These are phyloP conservation scores for Coniochaeta prunicola DNA, from an alignment of 2,329 filamentous ascomycete genomes.

Conservation along the genomic window DNA sequence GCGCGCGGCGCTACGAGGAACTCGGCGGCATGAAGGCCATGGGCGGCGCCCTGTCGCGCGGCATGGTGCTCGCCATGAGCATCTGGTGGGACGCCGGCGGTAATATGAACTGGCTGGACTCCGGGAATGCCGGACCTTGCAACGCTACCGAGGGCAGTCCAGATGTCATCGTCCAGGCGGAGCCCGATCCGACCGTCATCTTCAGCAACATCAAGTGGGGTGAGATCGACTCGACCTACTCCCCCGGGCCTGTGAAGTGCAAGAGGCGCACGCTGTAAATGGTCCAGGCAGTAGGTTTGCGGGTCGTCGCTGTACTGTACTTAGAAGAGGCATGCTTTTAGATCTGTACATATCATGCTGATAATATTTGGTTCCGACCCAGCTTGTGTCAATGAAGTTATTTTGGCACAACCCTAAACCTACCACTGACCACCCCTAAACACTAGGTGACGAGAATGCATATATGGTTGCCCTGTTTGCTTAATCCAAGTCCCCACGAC, in stretches of 20 bases:
- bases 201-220: slow-evolving; percentile 52
- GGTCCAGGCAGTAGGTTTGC: background rate
- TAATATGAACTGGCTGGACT: slow-evolving; percentile 52
- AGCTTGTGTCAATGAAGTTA: too few relatives aligned
- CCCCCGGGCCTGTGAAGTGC: background rate
- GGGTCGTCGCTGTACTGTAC: background rate
- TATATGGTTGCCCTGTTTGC: too few relatives aligned
- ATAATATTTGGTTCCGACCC: too few relatives aligned
- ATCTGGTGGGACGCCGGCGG: slow-evolving; percentile 48
- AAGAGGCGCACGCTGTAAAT: background rate
- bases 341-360: too few relatives aligned
- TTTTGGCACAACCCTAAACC: too few relatives aligned
- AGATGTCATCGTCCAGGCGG: slow-evolving; percentile 31
- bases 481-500: too few relatives aligned
- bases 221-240: slow-evolving; percentile 41
- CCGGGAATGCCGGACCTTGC: slow-evolving; percentile 44
- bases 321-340: too few relatives aligned
- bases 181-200: slow-evolving; percentile 40
- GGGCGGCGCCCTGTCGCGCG: slow-evolving; percentile 31
- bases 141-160: slow-evolving; percentile 46
- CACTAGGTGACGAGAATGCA: too few relatives aligned
- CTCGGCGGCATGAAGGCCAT: slow-evolving; percentile 19
- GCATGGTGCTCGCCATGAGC: slow-evolving; percentile 46
- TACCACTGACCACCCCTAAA: too few relatives aligned
- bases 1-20: slow-evolving; percentile 16